Evolutionary conservation across 202 grass and related monocot genomes (phyloP).

Genomic region (Carex arenaria): DNA sequence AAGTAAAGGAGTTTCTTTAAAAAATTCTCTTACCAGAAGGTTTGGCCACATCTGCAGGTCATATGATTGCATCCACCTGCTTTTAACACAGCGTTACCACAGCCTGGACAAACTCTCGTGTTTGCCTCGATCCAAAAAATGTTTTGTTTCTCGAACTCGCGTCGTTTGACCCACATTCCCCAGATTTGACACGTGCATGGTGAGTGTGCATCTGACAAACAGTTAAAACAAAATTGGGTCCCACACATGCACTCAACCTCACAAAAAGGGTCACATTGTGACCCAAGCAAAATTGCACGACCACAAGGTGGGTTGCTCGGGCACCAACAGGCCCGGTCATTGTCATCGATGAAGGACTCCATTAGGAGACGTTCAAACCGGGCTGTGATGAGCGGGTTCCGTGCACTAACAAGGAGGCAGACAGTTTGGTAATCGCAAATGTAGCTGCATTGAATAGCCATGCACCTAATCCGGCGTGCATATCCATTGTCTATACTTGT

Average conservation of each 20-base stretch:
- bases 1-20: background rate
- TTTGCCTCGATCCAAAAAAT: slow-evolving; percentile 59
- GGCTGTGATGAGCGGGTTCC: slow-evolving; percentile 34
- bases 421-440: slow-evolving; percentile 59
- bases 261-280: slow-evolving; percentile 23
- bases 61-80: slow-evolving; percentile 65
- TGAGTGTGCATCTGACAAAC: slow-evolving; percentile 46
- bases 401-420: slow-evolving; percentile 27
- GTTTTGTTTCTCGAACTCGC: slow-evolving; percentile 30
- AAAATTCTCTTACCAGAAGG: slow-evolving; percentile 45
- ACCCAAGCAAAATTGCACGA: slow-evolving; percentile 46
- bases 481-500: slow-evolving; percentile 39
- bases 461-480: slow-evolving; percentile 57
- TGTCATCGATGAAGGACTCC: slow-evolving; percentile 72
- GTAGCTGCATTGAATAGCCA: slow-evolving; percentile 48
- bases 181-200: slow-evolving; percentile 69
- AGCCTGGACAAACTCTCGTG: slow-evolving; percentile 70
- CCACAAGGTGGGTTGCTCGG: slow-evolving; percentile 75
- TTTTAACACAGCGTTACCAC: slow-evolving; percentile 65
- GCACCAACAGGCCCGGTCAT: slow-evolving; percentile 62
- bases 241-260: slow-evolving; percentile 68
- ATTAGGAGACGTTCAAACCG: slow-evolving; percentile 56
- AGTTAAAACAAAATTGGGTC: slow-evolving; percentile 74
- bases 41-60: slow-evolving; percentile 55
- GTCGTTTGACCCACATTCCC: slow-evolving; percentile 49